Percentiles rank a stretch among this genome's conserved stretches.
These are phyloP conservation scores for Aspergillus tanneri DNA, from an alignment of 2,329 filamentous ascomycete species.

Conservation along the genomic window DNA sequence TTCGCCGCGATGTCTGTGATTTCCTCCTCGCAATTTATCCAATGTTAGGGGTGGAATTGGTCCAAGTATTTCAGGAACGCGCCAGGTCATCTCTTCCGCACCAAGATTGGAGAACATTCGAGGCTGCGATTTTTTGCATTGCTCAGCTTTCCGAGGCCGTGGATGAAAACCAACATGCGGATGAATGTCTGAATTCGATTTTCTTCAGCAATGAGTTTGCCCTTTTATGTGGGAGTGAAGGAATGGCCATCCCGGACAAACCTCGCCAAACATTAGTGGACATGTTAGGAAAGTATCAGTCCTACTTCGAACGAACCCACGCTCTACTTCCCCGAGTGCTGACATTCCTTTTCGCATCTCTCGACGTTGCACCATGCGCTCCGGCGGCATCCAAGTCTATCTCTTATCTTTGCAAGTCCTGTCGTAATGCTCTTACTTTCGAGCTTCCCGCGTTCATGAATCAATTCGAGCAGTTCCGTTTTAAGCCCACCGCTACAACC, in stretches of 20 bases:
- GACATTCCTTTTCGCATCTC: constrained; percentile 47
- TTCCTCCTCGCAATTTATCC: constrained; percentile 46
- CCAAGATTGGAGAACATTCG: constrained; percentile 44
- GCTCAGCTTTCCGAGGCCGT: constrained; percentile 47
- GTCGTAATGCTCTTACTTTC: constrained; percentile 39
- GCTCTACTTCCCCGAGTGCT: constrained; percentile 41
- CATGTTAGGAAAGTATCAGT: constrained; percentile 45
- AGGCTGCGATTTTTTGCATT: constrained; percentile 46
- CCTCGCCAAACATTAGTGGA: constrained; percentile 44
- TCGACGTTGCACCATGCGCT: constrained; percentile 43
- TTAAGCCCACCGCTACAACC: constrained; percentile 36
- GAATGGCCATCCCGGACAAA: constrained; percentile 35
- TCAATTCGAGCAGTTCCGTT: constrained; percentile 42
- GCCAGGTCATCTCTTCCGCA: constrained; percentile 34
- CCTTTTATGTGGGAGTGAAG: constrained; percentile 32
- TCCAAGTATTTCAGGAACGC: constrained; percentile 43
- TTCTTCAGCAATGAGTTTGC: constrained; percentile 41
- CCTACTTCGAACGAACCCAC: constrained; percentile 46
- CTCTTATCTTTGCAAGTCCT: constrained; percentile 45
- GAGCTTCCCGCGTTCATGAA: constrained; percentile 46
- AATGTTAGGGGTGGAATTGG: constrained; percentile 43
- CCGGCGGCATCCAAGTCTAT: constrained; percentile 46
- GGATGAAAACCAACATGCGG: constrained; percentile 44
- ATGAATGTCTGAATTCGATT: constrained; percentile 41
- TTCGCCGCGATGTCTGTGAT: constrained; percentile 48